These are phyloP conservation scores for Zychaea mexicana DNA, from an alignment of 371 early-diverging fungal species.

Conservation along the genomic window DNA sequence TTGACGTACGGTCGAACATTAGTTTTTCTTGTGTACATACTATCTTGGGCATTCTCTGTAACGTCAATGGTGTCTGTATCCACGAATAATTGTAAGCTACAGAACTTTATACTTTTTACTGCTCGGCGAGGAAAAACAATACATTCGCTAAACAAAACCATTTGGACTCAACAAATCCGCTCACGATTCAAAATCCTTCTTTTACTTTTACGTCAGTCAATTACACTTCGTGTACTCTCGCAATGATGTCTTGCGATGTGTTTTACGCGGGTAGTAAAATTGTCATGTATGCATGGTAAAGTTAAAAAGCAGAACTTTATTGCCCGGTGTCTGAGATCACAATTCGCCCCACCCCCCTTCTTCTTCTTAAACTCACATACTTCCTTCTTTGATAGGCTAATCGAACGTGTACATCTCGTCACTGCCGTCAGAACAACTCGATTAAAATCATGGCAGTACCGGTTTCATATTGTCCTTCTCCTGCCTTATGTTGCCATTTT, in stretches of 20 bases:
- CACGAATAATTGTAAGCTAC: slow-evolving; percentile 21
- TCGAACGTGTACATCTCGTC: slow-evolving; percentile 32
- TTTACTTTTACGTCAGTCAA: slow-evolving; percentile 9
- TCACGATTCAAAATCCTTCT: neutral
- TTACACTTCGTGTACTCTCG: slow-evolving; percentile 21
- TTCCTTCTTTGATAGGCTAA: slow-evolving; percentile 21
- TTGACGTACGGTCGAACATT: slow-evolving; percentile 19
- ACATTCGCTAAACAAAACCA: no score
- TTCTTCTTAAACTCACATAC: no score
- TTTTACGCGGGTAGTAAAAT: slow-evolving; percentile 32
- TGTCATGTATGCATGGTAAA: slow-evolving; percentile 25
- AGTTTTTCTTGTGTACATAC: slow-evolving; percentile 15
- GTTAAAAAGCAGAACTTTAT: no score
- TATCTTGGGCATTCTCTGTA: slow-evolving; percentile 22
- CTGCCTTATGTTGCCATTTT: slow-evolving; percentile 51
- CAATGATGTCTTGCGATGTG: slow-evolving; percentile 25
- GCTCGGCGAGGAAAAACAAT: neutral
- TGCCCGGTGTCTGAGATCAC: no score
- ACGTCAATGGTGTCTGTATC: slow-evolving; percentile 20
- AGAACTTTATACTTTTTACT: neutral
- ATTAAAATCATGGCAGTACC: slow-evolving; percentile 20
- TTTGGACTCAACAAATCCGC: no score
- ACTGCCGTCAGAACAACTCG: slow-evolving; percentile 20
- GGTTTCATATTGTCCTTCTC: slow-evolving; percentile 28
- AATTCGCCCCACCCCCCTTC: no score